Base-by-base conservation (phyloP, 192 early-diverging fungal genomes). In the Umbelopsis vinacea region DNA sequence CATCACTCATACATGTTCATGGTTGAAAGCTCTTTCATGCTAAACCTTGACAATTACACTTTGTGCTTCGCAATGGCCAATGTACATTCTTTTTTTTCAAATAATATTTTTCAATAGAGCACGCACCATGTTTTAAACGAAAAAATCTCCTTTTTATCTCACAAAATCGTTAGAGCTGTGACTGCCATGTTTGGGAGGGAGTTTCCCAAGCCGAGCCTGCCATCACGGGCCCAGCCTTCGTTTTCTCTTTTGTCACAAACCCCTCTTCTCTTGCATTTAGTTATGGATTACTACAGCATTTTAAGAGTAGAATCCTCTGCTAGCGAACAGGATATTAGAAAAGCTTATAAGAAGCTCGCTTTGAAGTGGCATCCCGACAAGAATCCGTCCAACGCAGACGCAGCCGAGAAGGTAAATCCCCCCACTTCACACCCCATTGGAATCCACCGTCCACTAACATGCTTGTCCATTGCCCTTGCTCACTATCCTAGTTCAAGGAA, bases 311-410 rank as follows among this genome's bases (percentile, higher is more conserved):
- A 63, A 38, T 63, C 57, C 6, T n/a, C 57, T 14, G 57, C 57
- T 35, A 63, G 3, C 4, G 29, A 63, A 12, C 57, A 38, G 14
- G 57, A 63, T 12, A 63, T 63, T 35, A 63, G 26, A 37, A 88
- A 88, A 73, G 87, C 91, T 7, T 94, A 91, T 70, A 81, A 88
- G 48, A 90, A 89, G 71, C 81, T 86, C n/a, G 88, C 93, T 9
- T 80, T 89, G 66, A 92, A 85, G 71, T 90, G 87, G 78, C 92
- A 92, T 67, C 91, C 92, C 0, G 91, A 91, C 82, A 89, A 89
- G 57, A 74, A 74, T 38, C 50, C 66, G 19, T 46, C 38, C 50
- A 63, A 63, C 57, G 26, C 48, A 33, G 66, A 66, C 17, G 72
- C 72, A 50, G 72, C 72, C 48, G 76, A 77, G 15, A 77, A 77